Base-by-base conservation (phyloP, 306 rosid species). In the Dalbergia cultrata region DNA sequence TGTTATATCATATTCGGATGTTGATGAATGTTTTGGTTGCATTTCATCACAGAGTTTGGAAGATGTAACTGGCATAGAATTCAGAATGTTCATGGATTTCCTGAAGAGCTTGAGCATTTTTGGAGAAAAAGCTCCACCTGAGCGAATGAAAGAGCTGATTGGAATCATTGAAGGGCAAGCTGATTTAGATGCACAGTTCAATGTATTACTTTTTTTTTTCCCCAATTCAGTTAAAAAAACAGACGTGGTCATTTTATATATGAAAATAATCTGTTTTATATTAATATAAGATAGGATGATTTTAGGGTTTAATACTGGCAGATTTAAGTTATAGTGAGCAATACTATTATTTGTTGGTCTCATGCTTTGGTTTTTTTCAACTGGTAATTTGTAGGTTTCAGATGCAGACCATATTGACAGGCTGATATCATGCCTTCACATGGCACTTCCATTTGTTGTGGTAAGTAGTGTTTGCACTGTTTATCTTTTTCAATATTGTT, bases 81-180 rank as follows among this genome's bases (percentile, higher is more conserved):
- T 95, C 80, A 85, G 91, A 81, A 93, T 92, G 97, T 95, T 95
- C 66, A 92, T 95, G 91, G 97, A 92, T 77, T 95, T 93, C 82
- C 84, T 95, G 66, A 95, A 85, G 87, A 88, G 94, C 85, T 86
- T 93, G 86, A 89, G 87, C 82, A 86, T 88, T 57, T 95, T 95
- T 79, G 97, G 99, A 76, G 98, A 95, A 72, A 90, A 90, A 83
- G 97, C 97, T 62, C 90, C 94, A 8, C 79, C 90, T 31, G 98
- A 95, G 81, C 91, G 89, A 43, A 86, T 95, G 93, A 88, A 87
- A 82, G 99, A 95, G 84, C 92, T 95, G 19, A 88, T 95, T 82
- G 99, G 90, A 82, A 90, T 95, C 62, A 80, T 95, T 85, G 99
- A 95, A 89, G 97, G 93, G 70, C 99, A 95, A 88, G 99, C 97